Conservation (phyloP, 108 stramenopile genomes). For the Parietichytrium sp. region DNA sequence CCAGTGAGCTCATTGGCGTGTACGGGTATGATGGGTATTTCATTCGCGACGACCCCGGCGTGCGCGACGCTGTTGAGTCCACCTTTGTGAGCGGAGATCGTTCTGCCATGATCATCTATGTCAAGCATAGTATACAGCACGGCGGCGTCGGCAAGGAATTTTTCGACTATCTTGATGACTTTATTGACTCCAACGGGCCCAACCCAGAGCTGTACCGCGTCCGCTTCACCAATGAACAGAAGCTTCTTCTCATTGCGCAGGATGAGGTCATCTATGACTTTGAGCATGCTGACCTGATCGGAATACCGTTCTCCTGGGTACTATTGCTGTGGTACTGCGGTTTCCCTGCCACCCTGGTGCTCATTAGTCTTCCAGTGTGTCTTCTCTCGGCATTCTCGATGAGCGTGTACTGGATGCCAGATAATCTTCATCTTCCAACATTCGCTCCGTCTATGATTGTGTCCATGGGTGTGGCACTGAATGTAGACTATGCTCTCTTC, state of each 20-base stretch:
- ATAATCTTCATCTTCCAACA: not conserved
- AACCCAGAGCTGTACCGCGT: constrained; percentile 3
- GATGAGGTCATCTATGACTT: constrained; percentile 24
- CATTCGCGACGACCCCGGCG: not conserved
- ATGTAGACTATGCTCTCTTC: constrained; percentile 20
- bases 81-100: not conserved
- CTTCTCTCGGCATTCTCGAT: not conserved
- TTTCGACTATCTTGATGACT: not conserved
- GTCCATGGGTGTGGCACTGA: constrained; percentile 20
- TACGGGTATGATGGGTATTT: constrained; percentile 9
- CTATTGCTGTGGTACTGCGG: constrained; percentile 2
- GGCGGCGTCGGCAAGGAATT: not conserved
- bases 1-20: not conserved
- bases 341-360: not conserved
- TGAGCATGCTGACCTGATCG: constrained; percentile 34
- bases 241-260: not conserved
- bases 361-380: constrained; percentile 21
- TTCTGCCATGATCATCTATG: constrained; percentile 12
- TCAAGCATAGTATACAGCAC: not conserved
- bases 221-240: constrained; percentile 5
- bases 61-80: not conserved
- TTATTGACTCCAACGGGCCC: not conserved
- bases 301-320: constrained; percentile 19
- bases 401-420: constrained; percentile 36
- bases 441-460: constrained; percentile 35